Conservation (phyloP, 129 eudicot genomes). For the Tanacetum coccineum region DNA sequence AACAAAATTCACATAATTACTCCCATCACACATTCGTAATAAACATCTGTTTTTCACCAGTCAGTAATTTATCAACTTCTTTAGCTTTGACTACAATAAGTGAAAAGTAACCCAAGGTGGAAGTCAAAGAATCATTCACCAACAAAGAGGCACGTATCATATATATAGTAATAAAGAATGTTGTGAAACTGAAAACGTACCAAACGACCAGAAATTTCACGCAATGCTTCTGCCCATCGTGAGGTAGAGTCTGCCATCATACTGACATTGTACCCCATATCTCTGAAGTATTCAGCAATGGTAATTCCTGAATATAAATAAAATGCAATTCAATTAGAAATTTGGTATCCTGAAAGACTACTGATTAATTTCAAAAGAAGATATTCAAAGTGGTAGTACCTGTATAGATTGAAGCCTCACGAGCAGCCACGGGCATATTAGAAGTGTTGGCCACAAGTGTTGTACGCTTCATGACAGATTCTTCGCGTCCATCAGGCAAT, state of each 20-base stretch:
- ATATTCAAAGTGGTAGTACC: too few relatives aligned
- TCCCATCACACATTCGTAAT: not conserved
- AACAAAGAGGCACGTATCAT: not conserved
- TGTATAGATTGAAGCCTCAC: too few relatives aligned
- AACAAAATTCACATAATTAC: slow-evolving; percentile 14
- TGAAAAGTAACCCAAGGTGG: not conserved
- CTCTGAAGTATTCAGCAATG: slow-evolving; percentile 97
- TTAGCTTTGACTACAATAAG: not conserved
- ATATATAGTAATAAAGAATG: slow-evolving; percentile 2
- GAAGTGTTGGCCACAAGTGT: too few relatives aligned
- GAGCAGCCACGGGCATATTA: too few relatives aligned
- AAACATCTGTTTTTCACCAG: not conserved
- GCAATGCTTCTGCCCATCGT: slow-evolving; percentile 99
- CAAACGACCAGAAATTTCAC: slow-evolving; percentile 99
- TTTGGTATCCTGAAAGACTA: slow-evolving; percentile 2
- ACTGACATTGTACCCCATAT: slow-evolving; percentile 99
- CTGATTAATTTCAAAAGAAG: too few relatives aligned
- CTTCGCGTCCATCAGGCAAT: too few relatives aligned
- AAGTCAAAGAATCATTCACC: not conserved
- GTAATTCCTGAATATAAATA: slow-evolving; percentile 69
- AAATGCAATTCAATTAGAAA: slow-evolving; percentile 5
- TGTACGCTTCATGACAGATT: too few relatives aligned
- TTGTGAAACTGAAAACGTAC: slow-evolving; percentile 25
- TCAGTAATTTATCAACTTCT: slow-evolving; percentile 1
- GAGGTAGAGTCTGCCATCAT: slow-evolving; percentile 99